A percentile compares a stretch with the other conserved stretches of the same genome.
Evolutionary conservation across 2,329 filamentous ascomycete species (phyloP).

Genomic region (Cladorrhinum sp.): DNA sequence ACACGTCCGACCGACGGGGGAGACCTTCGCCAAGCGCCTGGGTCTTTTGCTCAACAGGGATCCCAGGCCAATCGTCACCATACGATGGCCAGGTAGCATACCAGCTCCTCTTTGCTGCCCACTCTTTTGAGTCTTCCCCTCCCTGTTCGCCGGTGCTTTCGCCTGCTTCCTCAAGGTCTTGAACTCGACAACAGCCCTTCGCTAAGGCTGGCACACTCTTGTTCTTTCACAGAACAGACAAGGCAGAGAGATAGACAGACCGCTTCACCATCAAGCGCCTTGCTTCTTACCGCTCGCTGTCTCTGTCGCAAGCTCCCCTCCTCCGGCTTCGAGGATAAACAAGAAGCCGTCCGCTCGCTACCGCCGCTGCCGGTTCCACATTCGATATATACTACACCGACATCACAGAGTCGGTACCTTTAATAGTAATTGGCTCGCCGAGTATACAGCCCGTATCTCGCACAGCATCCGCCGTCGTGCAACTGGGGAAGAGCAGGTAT

Average conservation of each 20-base stretch:
- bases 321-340: conserved; percentile 15
- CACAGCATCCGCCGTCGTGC: background rate
- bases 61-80: conserved; percentile 21
- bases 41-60: conserved; percentile 9
- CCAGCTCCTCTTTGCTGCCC: conserved; percentile 12
- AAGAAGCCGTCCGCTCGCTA: conserved; percentile 23
- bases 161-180: background rate
- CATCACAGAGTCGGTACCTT: background rate
- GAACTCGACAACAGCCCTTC: background rate
- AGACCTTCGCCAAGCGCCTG: conserved; percentile 19
- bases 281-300: background rate
- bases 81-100: conserved; percentile 7
- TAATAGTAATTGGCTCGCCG: background rate
- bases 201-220: background rate
- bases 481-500: background rate
- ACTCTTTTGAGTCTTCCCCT: conserved; percentile 21
- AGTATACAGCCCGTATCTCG: background rate
- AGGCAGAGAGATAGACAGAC: background rate
- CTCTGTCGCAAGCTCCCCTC: background rate
- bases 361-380: conserved; percentile 1
- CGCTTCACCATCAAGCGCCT: background rate
- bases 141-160: conserved; percentile 14
- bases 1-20: conserved; percentile 11
- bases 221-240: background rate
- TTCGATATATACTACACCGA: background rate